Evolutionary conservation across 2,329 filamentous ascomycete species (phyloP), one percentile per base, ranked within the genome.

Genomic region (Emergomyces pasteurianus): DNA sequence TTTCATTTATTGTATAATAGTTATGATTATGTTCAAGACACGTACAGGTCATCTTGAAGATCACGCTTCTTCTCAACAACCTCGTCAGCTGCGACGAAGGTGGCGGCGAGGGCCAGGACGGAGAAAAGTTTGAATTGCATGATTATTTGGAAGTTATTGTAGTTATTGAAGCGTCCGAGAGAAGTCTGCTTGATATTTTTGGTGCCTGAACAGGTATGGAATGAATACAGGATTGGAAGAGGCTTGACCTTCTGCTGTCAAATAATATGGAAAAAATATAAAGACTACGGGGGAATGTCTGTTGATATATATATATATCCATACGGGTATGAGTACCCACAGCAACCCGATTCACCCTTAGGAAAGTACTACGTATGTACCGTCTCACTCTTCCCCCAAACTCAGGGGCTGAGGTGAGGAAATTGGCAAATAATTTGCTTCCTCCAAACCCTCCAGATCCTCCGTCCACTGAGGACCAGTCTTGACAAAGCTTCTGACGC

Each of bases 41-140:
- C 46, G 7, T 53, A 42, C 36, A 60, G 18, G 2, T 57, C 21
- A 28, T 56, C 38, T 43, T 55, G 21, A 26, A 46, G 16, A 34
- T 43, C 23, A 21, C 40, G 28, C 40, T 56, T 52, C 18, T 36
- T 34, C 23, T 50, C 38, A 16, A 43, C 52, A 16, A 12, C 34
- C 49, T 60, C 50, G 38, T 40, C 42, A 18, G 55, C 46, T 6
- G 64, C 68, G 49, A 63, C 58, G 40, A 64, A 64, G 23, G 63
- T 61, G 56, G 63, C 60, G 53, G 63, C 63, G 23, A 69, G 58
- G 38, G 66, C 64, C 40, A 64, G 60, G 46, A 67, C 16, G 34
- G 66, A 59, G 53, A 66, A 55, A 12, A 56, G 50, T 59, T 66
- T 66, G 65, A 66, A 62, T 61, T 67, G 63, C 67, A 68, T 69